Conservation (phyloP, 2,329 filamentous ascomycete genomes). For the Penicillium palitans region DNA sequence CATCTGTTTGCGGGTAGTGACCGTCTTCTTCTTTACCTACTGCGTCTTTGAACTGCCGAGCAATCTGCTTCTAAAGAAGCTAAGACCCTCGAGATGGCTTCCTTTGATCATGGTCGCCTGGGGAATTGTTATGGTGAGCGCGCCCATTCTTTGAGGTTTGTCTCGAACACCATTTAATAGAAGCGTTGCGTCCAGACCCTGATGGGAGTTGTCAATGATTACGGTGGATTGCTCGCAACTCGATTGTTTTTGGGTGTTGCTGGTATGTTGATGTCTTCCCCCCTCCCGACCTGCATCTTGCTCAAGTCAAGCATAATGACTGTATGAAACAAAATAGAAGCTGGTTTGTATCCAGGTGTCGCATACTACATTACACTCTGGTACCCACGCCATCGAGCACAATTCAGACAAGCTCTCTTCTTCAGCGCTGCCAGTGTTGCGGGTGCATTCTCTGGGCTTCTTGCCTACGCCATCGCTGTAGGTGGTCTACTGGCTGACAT, state of each 20-base stretch:
- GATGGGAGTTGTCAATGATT: conserved; percentile 50
- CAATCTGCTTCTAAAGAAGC: conserved; percentile 25
- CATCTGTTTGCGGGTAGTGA: conserved; percentile 20
- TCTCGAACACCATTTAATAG: neutral
- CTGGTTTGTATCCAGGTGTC: conserved; percentile 46
- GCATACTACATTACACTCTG: conserved; percentile 50
- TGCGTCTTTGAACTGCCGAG: conserved; percentile 24
- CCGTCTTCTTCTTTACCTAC: conserved; percentile 33
- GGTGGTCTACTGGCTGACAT: conserved; percentile 30
- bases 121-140: conserved; percentile 47
- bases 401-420: conserved; percentile 48
- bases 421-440: conserved; percentile 52
- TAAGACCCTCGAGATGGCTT: conserved; percentile 32
- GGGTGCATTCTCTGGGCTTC: conserved; percentile 54
- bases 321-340: conserved; percentile 29
- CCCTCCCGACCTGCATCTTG: neutral
- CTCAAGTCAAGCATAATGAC: neutral
- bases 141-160: neutral
- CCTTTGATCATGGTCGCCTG: conserved; percentile 42
- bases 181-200: conserved; percentile 35
- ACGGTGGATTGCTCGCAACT: conserved; percentile 47
- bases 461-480: conserved; percentile 53
- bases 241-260: conserved; percentile 49
- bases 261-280: conserved; percentile 17
- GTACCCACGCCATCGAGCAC: conserved; percentile 47